These are phyloP conservation scores for Phytophthora pisi DNA, from an alignment of 352 stramenopile species.

Conservation along the genomic window DNA sequence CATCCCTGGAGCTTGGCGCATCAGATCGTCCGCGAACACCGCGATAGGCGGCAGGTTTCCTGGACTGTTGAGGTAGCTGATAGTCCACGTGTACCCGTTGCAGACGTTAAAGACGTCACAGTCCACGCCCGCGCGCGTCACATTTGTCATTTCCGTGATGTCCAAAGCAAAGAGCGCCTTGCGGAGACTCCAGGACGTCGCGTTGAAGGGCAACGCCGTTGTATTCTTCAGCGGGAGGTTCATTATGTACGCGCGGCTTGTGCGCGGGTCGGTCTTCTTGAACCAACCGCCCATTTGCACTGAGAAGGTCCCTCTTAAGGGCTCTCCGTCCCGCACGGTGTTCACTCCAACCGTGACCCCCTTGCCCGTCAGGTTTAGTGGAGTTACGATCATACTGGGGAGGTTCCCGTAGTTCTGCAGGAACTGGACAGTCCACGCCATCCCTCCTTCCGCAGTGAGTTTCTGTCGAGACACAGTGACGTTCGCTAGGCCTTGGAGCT, in stretches of 20 bases:
- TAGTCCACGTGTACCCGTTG: conserved; percentile 70
- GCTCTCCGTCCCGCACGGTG: conserved; percentile 54
- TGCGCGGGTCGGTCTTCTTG: conserved; percentile 50
- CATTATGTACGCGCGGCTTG: conserved; percentile 53
- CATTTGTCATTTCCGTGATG: conserved; percentile 44
- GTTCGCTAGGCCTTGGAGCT: conserved; percentile 59
- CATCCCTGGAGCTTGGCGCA: conserved; percentile 39
- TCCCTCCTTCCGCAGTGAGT: conserved; percentile 59
- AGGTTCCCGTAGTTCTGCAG: conserved; percentile 67
- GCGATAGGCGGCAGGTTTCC: conserved; percentile 67
- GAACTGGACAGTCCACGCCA: conserved; percentile 75
- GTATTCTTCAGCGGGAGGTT: conserved; percentile 48
- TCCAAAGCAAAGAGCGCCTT: conserved; percentile 42
- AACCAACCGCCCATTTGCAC: conserved; percentile 68
- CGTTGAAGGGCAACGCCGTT: conserved; percentile 51
- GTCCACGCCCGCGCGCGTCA: conserved; percentile 45
- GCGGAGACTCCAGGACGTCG: conserved; percentile 30
- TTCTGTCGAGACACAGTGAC: conserved; percentile 44
- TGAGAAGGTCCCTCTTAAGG: conserved; percentile 51
- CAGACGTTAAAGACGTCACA: conserved; percentile 71
- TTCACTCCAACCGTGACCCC: conserved; percentile 37
- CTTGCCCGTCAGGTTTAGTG: conserved; percentile 62
- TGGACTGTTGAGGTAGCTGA: conserved; percentile 66
- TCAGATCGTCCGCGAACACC: conserved; percentile 45
- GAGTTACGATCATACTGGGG: conserved; percentile 33